Conservation (phyloP, 2,329 filamentous ascomycete species). For the Botryotinia convoluta region DNA sequence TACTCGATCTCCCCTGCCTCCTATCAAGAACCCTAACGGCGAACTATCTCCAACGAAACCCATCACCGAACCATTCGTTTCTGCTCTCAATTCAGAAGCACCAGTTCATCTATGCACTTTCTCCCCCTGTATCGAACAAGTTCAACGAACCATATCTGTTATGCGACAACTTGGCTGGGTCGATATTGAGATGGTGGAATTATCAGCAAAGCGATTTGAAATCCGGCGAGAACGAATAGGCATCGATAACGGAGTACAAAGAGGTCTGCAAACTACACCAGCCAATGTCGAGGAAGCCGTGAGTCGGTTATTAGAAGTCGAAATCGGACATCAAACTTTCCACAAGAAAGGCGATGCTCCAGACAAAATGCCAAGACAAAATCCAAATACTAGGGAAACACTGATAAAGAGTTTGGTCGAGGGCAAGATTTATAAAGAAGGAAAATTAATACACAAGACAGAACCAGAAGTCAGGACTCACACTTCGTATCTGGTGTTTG, state of each 20-base stretch:
- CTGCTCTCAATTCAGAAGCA: conserved; percentile 67
- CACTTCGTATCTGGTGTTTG: conserved; percentile 96
- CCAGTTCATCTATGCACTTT: conserved; percentile 86
- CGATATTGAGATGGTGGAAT: conserved; percentile 90
- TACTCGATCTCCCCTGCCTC: conserved; percentile 49
- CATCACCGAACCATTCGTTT: conserved; percentile 46
- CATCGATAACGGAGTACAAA: conserved; percentile 52
- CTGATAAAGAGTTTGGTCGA: conserved; percentile 37
- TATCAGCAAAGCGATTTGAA: conserved; percentile 75
- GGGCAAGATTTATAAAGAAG: conserved; percentile 67
- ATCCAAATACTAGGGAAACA: conserved; percentile 38
- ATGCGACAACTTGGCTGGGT: conserved; percentile 84
- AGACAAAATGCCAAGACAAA: conserved; percentile 35
- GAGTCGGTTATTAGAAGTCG: conserved; percentile 67
- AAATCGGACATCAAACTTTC: conserved; percentile 64
- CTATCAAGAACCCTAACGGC: conserved; percentile 21
- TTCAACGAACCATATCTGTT: conserved; percentile 77
- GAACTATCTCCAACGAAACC: neutral
- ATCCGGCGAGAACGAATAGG: conserved; percentile 80
- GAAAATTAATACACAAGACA: conserved; percentile 73
- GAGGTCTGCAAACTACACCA: conserved; percentile 59
- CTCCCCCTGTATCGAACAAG: conserved; percentile 95
- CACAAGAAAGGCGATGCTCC: conserved; percentile 43
- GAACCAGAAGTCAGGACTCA: conserved; percentile 93
- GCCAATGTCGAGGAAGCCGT: conserved; percentile 79